Conservation (phyloP, 345 rosid genomes). For the rapeseed (Brassica napus) region DNA sequence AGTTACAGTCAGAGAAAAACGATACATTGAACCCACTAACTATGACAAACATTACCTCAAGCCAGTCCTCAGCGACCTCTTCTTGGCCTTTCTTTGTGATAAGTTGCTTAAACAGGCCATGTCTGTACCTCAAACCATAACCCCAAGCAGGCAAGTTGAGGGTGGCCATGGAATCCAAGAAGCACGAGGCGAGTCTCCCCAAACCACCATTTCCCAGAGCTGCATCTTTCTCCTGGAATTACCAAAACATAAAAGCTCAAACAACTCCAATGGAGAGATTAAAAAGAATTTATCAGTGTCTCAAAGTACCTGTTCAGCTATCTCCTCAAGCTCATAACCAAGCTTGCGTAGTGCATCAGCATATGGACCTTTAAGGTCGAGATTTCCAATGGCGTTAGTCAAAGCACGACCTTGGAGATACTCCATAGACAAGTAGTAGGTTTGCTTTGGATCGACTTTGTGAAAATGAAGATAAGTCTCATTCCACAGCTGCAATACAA, state of each 20-base stretch:
- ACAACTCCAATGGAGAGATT: conserved; percentile 7
- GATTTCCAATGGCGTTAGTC: conserved; percentile 84
- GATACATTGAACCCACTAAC: conserved; percentile 15
- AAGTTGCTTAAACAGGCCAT: conserved; percentile 88
- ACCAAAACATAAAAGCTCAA: conserved; percentile 18
- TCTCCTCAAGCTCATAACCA: conserved; percentile 83
- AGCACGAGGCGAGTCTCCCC: conserved; percentile 97
- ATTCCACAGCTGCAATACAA: conserved; percentile 73
- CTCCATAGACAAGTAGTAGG: conserved; percentile 95
- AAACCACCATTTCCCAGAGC: conserved; percentile 98
- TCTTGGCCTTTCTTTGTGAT: conserved; percentile 89
- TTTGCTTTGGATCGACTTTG: conserved; percentile 86
- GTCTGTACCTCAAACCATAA: conserved; percentile 89
- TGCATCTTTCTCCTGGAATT: conserved; percentile 88
- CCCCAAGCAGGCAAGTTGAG: conserved; percentile 98
- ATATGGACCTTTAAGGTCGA: conserved; percentile 70
- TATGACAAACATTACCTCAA: conserved; percentile 58
- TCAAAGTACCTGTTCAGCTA: conserved; percentile 68
- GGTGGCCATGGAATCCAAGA: conserved; percentile 96
- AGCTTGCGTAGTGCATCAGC: conserved; percentile 73
- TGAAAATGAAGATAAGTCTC: conserved; percentile 79
- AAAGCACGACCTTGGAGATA: conserved; percentile 96
- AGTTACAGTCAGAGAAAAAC: conserved; percentile 18
- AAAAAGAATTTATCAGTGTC: not conserved
- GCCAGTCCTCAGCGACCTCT: conserved; percentile 98